Percentiles rank a stretch among this genome's conserved stretches.
phyloP scores from a whole-genome alignment of 331 rosid genomes.

The Spiraea crenata region DNA sequence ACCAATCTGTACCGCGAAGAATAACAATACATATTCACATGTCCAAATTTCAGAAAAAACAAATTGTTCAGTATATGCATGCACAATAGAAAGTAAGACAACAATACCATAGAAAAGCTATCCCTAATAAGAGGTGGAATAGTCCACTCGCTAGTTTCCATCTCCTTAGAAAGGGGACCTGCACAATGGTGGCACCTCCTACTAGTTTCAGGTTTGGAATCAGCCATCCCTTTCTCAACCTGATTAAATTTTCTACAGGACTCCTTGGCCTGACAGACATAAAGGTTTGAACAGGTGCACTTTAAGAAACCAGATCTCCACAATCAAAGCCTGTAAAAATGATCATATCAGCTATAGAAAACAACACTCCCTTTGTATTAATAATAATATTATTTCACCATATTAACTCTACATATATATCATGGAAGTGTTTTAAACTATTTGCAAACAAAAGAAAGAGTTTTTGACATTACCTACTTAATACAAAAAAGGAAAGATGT shows the following conservation, averaged over 20 bases:
- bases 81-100: neutral
- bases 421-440: no score
- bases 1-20: constrained; percentile 58
- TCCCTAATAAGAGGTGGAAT: constrained; percentile 69
- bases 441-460: no score
- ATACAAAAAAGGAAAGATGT: no score
- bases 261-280: neutral
- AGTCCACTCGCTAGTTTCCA: constrained; percentile 80
- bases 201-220: constrained; percentile 17
- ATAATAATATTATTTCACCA: no score
- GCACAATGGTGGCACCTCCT: constrained; percentile 84
- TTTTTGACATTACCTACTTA: no score
- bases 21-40: neutral
- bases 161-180: constrained; percentile 70
- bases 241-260: neutral
- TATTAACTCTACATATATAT: no score
- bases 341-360: neutral
- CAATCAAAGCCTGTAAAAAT: neutral
- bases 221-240: constrained; percentile 27
- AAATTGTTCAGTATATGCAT: neutral
- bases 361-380: no score
- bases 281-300: neutral
- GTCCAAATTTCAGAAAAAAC: neutral
- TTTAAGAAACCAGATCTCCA: neutral
- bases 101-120: constrained; percentile 79